Base-by-base conservation (phyloP, 805 yeast species). In the Yarrowia deformans region DNA sequence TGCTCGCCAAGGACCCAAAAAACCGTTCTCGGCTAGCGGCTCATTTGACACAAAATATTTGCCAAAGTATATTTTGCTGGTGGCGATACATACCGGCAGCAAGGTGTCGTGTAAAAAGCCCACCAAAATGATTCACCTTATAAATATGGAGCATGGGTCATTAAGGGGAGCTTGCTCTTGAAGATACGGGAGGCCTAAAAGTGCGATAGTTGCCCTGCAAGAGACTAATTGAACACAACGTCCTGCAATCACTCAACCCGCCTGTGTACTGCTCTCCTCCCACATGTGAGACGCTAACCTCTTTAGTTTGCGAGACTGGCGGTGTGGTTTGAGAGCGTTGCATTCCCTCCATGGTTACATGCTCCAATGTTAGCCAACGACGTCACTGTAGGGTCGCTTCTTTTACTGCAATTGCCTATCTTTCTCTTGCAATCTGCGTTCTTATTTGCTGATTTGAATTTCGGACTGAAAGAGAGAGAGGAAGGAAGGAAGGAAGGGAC, bases 391-490 rank as follows among this genome's bases (percentile, higher is more conserved):
- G 29, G 29, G 37, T 7, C 37, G 8, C 37, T 34, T 34, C 49
- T 10, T 19, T 23, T 23, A 23, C 29, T 23, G 29, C 29, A 32
- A 12, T 29, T 48, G 52, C 35, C 56, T 52, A n/a, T 52, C 58
- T 52, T 52, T 52, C 58, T 35, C 42, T 13, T n/a, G 12, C 37
- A 12, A 8, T 13, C 56, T 52, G 54, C 54, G 39, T 43, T 50
- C 58, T 52, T 18, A 56, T 42, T 42, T 43, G 49, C 48, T 32
- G 64, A 42, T 56, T 42, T 32, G 32, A 54, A 54, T 37, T 54
- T 54, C 19, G 32, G 49, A 19, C 45, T 43, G 46, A 7, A 43
- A 43, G 12, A 43, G 58, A 52, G 23, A 37, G 45, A 39, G 45
- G 18, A 16, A 19, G 32, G 14, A 45, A 19, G 58, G 37, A 40